phyloP scores from a whole-genome alignment of 106 monocot genomes.

The Platanthera guangdongensis region DNA sequence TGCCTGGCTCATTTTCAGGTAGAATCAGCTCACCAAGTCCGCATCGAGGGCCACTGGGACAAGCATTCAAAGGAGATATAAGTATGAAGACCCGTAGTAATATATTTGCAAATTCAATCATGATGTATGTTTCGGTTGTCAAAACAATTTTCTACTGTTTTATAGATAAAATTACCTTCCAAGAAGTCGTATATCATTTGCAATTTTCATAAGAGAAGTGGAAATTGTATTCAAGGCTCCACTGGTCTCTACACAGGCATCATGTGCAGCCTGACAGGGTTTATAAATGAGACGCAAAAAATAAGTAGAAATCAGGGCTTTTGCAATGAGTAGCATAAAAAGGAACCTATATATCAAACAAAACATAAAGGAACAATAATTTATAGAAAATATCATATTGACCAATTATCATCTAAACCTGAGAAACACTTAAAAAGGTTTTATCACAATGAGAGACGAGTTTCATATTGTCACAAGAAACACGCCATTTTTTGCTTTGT shows the following conservation, averaged over 20 bases:
- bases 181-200: constrained; percentile 90
- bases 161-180: constrained; percentile 53
- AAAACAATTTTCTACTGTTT: background rate
- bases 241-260: constrained; percentile 97
- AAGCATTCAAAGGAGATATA: constrained; percentile 2
- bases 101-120: background rate
- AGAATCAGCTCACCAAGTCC: constrained; percentile 95
- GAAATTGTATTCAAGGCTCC: constrained; percentile 93
- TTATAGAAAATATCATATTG: background rate
- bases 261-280: constrained; percentile 75
- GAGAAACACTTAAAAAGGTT: background rate
- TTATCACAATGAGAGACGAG: background rate
- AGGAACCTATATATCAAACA: background rate
- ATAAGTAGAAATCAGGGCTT: background rate
- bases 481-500: background rate
- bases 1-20: constrained; percentile 98
- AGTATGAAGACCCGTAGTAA: background rate
- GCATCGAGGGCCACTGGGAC: constrained; percentile 74
- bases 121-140: background rate
- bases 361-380: background rate
- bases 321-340: background rate
- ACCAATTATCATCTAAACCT: background rate
- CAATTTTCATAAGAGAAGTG: constrained; percentile 94
- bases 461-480: constrained; percentile 1
- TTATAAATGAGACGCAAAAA: background rate